Base-by-base conservation (phyloP, 768 basidiomycete species). In the Leccinum subgranulosum region DNA sequence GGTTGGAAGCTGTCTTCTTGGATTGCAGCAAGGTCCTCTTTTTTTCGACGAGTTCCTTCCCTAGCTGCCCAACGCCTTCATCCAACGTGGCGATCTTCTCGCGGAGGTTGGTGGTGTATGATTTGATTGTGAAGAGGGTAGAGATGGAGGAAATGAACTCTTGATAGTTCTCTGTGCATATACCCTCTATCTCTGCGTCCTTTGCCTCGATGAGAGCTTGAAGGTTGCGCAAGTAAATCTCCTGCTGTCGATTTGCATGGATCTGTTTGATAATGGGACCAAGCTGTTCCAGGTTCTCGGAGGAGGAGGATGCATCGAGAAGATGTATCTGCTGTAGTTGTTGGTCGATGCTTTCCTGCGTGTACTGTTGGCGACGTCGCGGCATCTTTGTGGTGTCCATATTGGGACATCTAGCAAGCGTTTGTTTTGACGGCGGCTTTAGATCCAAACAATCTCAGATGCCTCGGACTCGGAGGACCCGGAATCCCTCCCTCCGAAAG, bases 131-230 rank as follows among this genome's bases (percentile, higher is more conserved):
- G 74, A 98, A 89, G 60, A 99, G 80, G 3, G 94, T 98, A n/a
- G 94, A 93, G 15, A 98, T 94, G 19, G 95, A 97, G 28, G 89
- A 87, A 33, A 98, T 94, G 66, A 99, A 99, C 74, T 98, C 96
- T 74, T 95, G 93, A 67, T 98, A 98, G 73, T 98, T 98, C 64
- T 94, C 90, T 56, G 87, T 84, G 75, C 97, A 98, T 72, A 98
- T 94, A 58, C 84, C 85, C 76, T 98, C 93, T 72, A 99, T 99
- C 73, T 98, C 96, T 59, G 83, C 81, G 71, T 99, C 97, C 76
- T 98, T 97, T 62, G 94, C 86, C 67, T 93, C 87, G 58, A 98
- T 88, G 66, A 98, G 89, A n/a, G 77, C 80, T 66, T 91, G 88
- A 45, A 98, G 77, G 46, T 87, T 90, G 53, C 89, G 84, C 55